A percentile compares a stretch with the other conserved stretches of the same genome.
These are phyloP conservation scores for Colletotrichum viniferum DNA, from an alignment of 2,329 filamentous ascomycete species.

Conservation along the genomic window DNA sequence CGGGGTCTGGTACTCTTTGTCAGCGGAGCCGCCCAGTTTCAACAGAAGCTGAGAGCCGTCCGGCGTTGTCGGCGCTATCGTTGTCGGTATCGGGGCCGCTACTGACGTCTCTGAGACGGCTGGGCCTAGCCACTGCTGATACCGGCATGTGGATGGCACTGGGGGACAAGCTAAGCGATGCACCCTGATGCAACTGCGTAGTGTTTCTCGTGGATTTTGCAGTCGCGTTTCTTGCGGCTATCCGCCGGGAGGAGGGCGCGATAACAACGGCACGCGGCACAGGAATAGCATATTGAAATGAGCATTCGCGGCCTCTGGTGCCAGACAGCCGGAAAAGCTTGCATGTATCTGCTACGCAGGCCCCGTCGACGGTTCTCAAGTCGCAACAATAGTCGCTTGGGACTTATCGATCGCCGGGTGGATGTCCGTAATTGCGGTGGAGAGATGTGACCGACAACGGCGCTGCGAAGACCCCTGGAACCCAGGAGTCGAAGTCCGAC, in stretches of 20 bases:
- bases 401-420: constrained; percentile 8
- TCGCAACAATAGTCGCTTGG: constrained; percentile 5
- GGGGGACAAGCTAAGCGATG: background rate
- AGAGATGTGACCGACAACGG: constrained; percentile 5
- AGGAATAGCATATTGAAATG: background rate
- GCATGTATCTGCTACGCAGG: constrained; percentile 3
- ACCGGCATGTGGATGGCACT: background rate
- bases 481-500: background rate
- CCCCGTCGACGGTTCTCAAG: background rate
- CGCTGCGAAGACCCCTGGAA: constrained; percentile 2
- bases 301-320: background rate
- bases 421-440: constrained; percentile 10
- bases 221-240: background rate
- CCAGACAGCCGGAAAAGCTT: background rate
- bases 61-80: background rate
- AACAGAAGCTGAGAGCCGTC: background rate
- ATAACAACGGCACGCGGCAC: background rate
- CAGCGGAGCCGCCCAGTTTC: background rate
- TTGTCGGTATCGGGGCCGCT: background rate
- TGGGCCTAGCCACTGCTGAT: background rate
- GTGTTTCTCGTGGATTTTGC: background rate
- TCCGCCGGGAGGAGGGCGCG: background rate
- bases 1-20: background rate
- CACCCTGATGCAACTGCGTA: background rate
- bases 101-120: background rate